Evolutionary conservation across 108 stramenopile genomes (phyloP).

Genomic region (Nitzschia sp.): DNA sequence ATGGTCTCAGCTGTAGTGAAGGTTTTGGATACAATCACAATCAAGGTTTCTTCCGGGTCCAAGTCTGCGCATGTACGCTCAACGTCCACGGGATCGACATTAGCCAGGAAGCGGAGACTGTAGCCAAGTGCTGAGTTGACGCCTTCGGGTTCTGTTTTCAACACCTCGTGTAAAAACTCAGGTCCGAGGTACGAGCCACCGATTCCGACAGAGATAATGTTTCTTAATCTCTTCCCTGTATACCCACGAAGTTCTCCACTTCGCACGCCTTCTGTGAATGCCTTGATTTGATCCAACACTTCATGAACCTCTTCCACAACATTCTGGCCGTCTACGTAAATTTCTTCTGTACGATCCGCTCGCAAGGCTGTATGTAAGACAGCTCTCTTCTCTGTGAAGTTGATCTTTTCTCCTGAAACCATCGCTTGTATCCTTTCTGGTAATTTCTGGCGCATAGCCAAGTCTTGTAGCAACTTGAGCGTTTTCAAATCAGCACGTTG

Average conservation of each 20-base stretch:
- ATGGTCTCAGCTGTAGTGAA: constrained; percentile 99
- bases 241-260: constrained; percentile 87
- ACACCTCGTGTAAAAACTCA: constrained; percentile 96
- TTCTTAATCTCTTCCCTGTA: constrained; percentile 93
- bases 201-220: constrained; percentile 97
- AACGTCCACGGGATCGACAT: constrained; percentile 99
- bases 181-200: constrained; percentile 98
- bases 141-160: constrained; percentile 93
- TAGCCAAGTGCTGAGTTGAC: constrained; percentile 86
- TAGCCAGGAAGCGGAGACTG: constrained; percentile 92
- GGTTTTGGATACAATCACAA: constrained; percentile 98
- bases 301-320: constrained; percentile 91
- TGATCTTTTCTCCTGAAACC: constrained; percentile 93
- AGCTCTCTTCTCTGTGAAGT: constrained; percentile 96
- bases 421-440: constrained; percentile 82
- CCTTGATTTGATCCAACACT: constrained; percentile 87
- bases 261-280: constrained; percentile 90
- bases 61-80: constrained; percentile 92
- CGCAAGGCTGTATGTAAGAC: constrained; percentile 97
- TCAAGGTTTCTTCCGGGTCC: constrained; percentile 90
- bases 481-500: constrained; percentile 82
- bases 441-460: constrained; percentile 72
- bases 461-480: constrained; percentile 71
- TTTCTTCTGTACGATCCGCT: constrained; percentile 64
- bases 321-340: constrained; percentile 88